These are phyloP conservation scores for Heracleum sosnowskyi DNA, from an alignment of 129 eudicot genomes.

Conservation along the genomic window DNA sequence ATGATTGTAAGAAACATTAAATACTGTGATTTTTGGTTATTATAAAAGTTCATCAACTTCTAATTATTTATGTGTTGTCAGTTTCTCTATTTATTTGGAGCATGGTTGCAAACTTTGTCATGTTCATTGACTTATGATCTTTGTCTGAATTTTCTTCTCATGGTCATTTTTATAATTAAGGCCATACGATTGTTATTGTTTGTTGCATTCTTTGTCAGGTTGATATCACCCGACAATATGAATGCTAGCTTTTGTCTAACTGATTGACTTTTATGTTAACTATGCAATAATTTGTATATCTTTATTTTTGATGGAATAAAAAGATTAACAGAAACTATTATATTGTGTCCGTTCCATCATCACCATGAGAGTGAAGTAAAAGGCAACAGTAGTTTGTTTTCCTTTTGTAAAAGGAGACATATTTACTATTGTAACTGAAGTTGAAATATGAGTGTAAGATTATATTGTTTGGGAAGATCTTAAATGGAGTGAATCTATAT, in stretches of 20 bases:
- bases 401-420: neutral
- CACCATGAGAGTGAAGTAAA: no score
- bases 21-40: no score
- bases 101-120: neutral
- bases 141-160: neutral
- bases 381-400: no score
- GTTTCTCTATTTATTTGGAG: neutral
- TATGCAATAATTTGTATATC: neutral
- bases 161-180: neutral
- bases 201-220: neutral
- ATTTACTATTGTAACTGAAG: neutral
- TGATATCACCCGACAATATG: neutral
- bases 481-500: no score
- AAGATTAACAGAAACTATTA: no score
- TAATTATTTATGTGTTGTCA: neutral
- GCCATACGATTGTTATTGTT: neutral
- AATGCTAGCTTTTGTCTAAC: neutral
- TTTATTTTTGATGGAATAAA: no score
- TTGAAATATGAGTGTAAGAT: neutral
- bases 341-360: no score
- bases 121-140: neutral
- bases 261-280: no score
- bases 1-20: neutral
- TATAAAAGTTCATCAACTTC: neutral
- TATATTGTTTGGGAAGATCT: neutral